phyloP scores from a whole-genome alignment of 176 grass and related monocot genomes.

The Bolboschoenus planiculmis region DNA sequence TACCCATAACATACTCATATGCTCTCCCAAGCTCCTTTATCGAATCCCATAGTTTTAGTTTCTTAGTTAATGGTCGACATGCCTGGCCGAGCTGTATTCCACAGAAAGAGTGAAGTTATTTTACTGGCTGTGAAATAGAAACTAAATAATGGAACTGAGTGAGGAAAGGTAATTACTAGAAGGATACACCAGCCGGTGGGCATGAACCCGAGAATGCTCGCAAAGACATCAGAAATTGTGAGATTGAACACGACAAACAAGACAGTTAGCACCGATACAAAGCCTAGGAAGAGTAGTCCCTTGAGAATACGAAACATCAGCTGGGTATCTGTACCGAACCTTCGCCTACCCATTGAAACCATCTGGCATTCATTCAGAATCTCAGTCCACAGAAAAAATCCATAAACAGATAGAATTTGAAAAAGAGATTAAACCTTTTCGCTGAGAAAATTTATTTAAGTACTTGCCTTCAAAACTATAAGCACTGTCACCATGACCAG shows the following conservation, averaged over 20 bases:
- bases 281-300: conserved; percentile 82
- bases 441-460: neutral
- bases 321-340: conserved; percentile 63
- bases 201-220: conserved; percentile 66
- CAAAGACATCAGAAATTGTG: conserved; percentile 72
- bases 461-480: conserved; percentile 73
- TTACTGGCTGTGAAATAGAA: neutral
- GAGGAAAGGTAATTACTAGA: conserved; percentile 52
- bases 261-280: conserved; percentile 68
- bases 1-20: conserved; percentile 82
- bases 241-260: conserved; percentile 58
- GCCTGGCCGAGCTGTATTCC: conserved; percentile 61
- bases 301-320: conserved; percentile 96
- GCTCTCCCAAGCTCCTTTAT: conserved; percentile 88
- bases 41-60: conserved; percentile 62
- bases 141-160: neutral
- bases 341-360: conserved; percentile 68
- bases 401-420: neutral
- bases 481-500: conserved; percentile 88
- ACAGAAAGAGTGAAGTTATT: neutral
- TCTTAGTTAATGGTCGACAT: conserved; percentile 37
- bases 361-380: conserved; percentile 42
- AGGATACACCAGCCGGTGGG: conserved; percentile 90
- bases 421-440: neutral
- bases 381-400: conserved; percentile 8